A percentile compares a stretch with the other conserved stretches of the same genome.
These are phyloP conservation scores for Mucor plumbeus DNA, from an alignment of 371 early-diverging fungal species.

Conservation along the genomic window DNA sequence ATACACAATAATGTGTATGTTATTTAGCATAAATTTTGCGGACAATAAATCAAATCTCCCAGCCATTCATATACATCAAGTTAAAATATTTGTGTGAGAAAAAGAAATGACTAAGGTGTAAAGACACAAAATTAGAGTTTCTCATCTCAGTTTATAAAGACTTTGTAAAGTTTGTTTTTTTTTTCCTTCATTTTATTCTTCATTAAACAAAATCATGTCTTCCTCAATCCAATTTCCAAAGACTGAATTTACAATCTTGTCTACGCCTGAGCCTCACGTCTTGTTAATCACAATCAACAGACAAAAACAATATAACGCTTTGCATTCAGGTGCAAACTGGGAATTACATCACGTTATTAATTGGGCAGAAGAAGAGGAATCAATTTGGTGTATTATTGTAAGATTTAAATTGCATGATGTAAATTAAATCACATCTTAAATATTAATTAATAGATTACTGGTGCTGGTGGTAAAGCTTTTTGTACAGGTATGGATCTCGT, in stretches of 20 bases:
- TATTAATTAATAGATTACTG: slow-evolving; percentile 45
- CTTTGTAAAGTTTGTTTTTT: neutral
- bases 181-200: neutral
- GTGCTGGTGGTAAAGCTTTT: slow-evolving; percentile 52
- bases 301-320: slow-evolving; percentile 48
- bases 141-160: slow-evolving; percentile 1
- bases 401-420: neutral
- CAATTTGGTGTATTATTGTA: slow-evolving; percentile 55
- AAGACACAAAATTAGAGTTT: neutral
- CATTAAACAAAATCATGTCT: neutral
- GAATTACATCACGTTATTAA: slow-evolving; percentile 46
- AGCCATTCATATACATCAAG: neutral
- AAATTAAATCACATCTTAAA: neutral
- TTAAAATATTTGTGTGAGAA: slow-evolving; percentile 9
- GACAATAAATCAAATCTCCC: neutral
- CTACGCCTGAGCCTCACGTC: slow-evolving; percentile 44
- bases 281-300: slow-evolving; percentile 55
- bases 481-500: slow-evolving; percentile 59
- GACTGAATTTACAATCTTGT: slow-evolving; percentile 39
- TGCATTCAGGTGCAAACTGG: slow-evolving; percentile 47
- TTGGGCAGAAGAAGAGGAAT: slow-evolving; percentile 52
- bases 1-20: neutral
- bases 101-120: slow-evolving; percentile 11
- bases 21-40: neutral
- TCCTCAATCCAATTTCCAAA: slow-evolving; percentile 33